Base-by-base conservation (phyloP, 805 yeast genomes). In the Candida nanaspora region DNA sequence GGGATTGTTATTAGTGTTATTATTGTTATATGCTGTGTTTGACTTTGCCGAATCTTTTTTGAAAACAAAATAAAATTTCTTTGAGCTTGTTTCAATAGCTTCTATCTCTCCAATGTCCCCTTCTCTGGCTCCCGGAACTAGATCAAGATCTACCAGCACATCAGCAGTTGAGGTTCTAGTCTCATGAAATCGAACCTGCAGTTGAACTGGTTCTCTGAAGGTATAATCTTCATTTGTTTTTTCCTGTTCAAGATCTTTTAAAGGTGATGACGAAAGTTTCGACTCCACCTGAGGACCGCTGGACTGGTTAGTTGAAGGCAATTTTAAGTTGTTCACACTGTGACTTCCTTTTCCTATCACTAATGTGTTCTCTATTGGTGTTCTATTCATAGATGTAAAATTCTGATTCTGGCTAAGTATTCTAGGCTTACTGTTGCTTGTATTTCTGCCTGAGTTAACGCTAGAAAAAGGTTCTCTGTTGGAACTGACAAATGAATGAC, bases 101-200 rank as follows among this genome's bases (percentile, higher is more conserved):
- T 68, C 73, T 34, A 84, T 51, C 56, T 86, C 94, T 19, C 86
- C 89, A 7, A 86, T 61, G 52, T 83, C 86, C 15, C 95, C 96
- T n/a, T 70, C 78, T 40, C 66, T 65, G 1, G 85, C 74, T 1
- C 82, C 83, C 0, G 86, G 82, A 0, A 86, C 47, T 3, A 76
- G 62, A 0, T 65, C 52, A 16, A 79, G 59, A 52, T 86, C 89
- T 2, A 88, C 52, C 35, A 82, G 57, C 2, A 88, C 84, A 29
- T 75, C 76, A 29, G 78, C 80, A 1, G 64, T 33, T 1, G 80
- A 75, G 0, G 72, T 66, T 20, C 86, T 62, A 4, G 74, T 49
- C 46, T 88, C 96, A 53, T 89, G 97, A 49, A 85, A 72, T 69
- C 53, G 51, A 13, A 62, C 79, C 6, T 71, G 69, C 45, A 73